phyloP scores from a whole-genome alignment of 768 basidiomycete genomes.

The Suillus weaverae region DNA sequence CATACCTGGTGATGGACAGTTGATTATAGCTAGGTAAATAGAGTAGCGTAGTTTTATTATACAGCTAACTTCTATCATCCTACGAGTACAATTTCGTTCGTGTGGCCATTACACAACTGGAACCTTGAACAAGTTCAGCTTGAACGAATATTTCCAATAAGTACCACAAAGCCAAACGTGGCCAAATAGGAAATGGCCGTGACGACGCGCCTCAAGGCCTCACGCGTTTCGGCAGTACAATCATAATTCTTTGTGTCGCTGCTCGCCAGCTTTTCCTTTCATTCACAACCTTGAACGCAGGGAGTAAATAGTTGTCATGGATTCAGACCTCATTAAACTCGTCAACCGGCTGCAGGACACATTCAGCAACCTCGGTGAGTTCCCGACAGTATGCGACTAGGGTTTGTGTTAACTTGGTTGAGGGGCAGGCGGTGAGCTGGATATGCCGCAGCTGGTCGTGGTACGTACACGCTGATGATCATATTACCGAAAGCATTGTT shows the following conservation, averaged over 20 bases:
- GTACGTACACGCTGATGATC: constrained; percentile 46
- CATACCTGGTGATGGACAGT: constrained; percentile 3
- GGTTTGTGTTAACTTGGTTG: constrained; percentile 10
- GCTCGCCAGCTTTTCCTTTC: background rate
- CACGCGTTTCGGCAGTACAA: constrained; percentile 20
- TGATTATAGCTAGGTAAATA: constrained; percentile 26
- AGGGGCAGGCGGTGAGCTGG: constrained; percentile 76
- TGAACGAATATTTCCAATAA: background rate
- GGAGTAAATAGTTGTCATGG: constrained; percentile 54
- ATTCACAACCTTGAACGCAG: background rate
- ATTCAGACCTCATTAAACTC: constrained; percentile 89
- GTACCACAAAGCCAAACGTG: constrained; percentile 27
- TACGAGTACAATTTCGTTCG: constrained; percentile 2
- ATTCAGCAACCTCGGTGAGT: constrained; percentile 82
- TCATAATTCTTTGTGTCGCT: constrained; percentile 7
- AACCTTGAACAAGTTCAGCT: background rate
- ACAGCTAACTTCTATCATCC: constrained; percentile 12
- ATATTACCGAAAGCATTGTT: background rate
- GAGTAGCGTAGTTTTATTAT: constrained; percentile 11
- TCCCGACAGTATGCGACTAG: constrained; percentile 10
- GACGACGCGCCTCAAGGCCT: constrained; percentile 27
- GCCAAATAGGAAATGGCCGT: constrained; percentile 20
- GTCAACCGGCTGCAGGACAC: constrained; percentile 96
- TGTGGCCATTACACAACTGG: constrained; percentile 1
- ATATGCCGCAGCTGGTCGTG: constrained; percentile 90